Base-by-base conservation (phyloP, 2,329 filamentous ascomycete genomes). In the Orbilia ellipsospora region DNA sequence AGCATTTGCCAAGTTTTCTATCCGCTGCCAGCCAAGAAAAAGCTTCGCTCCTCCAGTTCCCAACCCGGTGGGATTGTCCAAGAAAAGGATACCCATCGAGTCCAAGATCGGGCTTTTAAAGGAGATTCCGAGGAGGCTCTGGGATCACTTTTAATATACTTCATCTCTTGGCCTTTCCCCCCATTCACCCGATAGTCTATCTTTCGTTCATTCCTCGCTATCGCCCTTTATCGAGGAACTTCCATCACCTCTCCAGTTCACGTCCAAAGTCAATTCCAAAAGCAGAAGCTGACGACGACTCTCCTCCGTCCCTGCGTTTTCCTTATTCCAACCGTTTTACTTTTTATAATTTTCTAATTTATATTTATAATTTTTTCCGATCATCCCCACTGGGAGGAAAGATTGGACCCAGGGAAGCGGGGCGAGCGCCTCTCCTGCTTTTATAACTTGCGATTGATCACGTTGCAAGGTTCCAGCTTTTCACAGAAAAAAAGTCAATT, bases 21-120 rank as follows among this genome's bases (percentile, higher is more conserved):
- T 69, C 72, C 72, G 72, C 72, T 75, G 72, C 72, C 64, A 65
- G 72, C 72, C 72, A 75, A 75, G 72, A 75, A 64, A 74, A 75
- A 75, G 72, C 72, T 75, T 75, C 64, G 64, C 72, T 68, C 64
- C 64, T 74, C 52, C 40, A 60, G 57, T 63, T 64, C 45, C 52
- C 64, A 66, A 65, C 51, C 59, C 15, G 59, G 66, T 57, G 59
- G 66, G 66, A 70, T 63, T 70, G 44, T 51, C 66, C 66, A 70
- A 31, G 45, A 63, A 44, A 26, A 62, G 48, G 4, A 36, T 28
- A 40, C 36, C 20, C 45, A 56, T 28, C 45, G 56, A 61, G 55
- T 42, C 57, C 50, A 57, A 62, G 23, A 45, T 31, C 48, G 51
- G 36, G n/a, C 31, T 52, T 36, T 40, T 31, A 68, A 69, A 62